Evolutionary conservation across 2,329 filamentous ascomycete genomes (phyloP).

Genomic region (Talaromyces albobiverticillius): DNA sequence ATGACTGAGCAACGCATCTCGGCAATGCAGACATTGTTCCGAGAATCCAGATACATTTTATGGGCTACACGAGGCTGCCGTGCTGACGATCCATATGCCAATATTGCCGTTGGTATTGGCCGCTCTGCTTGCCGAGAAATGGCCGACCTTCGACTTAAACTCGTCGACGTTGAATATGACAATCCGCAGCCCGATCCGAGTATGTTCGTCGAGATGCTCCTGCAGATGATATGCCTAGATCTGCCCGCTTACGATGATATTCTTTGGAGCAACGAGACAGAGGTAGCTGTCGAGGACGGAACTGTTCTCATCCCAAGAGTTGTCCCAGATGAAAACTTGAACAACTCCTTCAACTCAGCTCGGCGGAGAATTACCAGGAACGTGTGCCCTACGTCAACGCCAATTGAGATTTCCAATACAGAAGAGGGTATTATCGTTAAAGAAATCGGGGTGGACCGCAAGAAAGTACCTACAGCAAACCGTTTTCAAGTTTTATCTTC

Average conservation of each 20-base stretch:
- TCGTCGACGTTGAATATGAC: constrained; percentile 4
- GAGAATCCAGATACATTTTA: constrained; percentile 1
- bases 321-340: constrained; percentile 3
- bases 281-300: constrained; percentile 26
- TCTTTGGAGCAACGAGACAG: constrained; percentile 29
- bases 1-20: not conserved
- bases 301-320: constrained; percentile 27
- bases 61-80: constrained; percentile 10
- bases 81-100: constrained; percentile 9
- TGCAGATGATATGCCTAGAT: constrained; percentile 11
- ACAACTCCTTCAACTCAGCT: not conserved
- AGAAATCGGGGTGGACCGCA: not conserved
- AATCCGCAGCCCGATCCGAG: constrained; percentile 1
- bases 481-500: not conserved
- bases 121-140: constrained; percentile 10
- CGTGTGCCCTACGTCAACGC: not conserved
- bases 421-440: not conserved
- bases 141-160: constrained; percentile 8
- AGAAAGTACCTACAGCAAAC: not conserved
- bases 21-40: constrained; percentile 19
- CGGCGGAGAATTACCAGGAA: not conserved
- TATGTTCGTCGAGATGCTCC: constrained; percentile 12
- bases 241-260: constrained; percentile 11
- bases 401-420: not conserved
- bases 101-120: constrained; percentile 12